Percentiles rank a stretch among this genome's conserved stretches.
Conservation (phyloP, 140 eudicot species). For the Flaveria floridana region DNA sequence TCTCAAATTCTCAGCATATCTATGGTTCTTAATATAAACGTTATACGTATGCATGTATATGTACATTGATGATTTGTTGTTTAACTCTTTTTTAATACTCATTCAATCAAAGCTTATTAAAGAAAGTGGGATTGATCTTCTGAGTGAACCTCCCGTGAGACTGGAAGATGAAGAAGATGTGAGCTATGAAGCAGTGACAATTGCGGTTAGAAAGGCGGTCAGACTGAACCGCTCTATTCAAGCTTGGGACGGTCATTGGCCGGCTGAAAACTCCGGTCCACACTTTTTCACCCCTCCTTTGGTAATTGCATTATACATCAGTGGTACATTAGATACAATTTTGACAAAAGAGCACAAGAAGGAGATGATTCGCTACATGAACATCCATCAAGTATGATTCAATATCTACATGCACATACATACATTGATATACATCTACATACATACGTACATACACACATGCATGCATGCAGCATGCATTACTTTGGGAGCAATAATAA, state of each 20-base stretch:
- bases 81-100: not conserved
- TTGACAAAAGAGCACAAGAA: constrained; percentile 30
- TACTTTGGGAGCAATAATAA: not conserved
- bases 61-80: not conserved
- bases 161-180: constrained; percentile 42
- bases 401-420: not conserved
- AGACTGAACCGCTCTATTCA: constrained; percentile 49
- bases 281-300: constrained; percentile 56
- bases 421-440: not conserved
- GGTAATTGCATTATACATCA: constrained; percentile 41
- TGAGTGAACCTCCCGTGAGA: constrained; percentile 36
- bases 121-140: constrained; percentile 49
- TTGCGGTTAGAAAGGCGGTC: constrained; percentile 48
- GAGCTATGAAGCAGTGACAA: constrained; percentile 47
- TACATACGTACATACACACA: not conserved
- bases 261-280: constrained; percentile 67
- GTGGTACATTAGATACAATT: constrained; percentile 31
- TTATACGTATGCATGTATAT: too few relatives aligned
- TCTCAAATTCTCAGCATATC: too few relatives aligned
- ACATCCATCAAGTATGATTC: constrained; percentile 36
- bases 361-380: constrained; percentile 38
- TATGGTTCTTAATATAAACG: too few relatives aligned
- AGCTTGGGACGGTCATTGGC: constrained; percentile 80
- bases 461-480: not conserved
- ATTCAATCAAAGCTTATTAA: constrained; percentile 42